A percentile compares a stretch with the other conserved stretches of the same genome.
These are phyloP conservation scores for Rehmannia glutinosa DNA, from an alignment of 257 asterid species.

Conservation along the genomic window DNA sequence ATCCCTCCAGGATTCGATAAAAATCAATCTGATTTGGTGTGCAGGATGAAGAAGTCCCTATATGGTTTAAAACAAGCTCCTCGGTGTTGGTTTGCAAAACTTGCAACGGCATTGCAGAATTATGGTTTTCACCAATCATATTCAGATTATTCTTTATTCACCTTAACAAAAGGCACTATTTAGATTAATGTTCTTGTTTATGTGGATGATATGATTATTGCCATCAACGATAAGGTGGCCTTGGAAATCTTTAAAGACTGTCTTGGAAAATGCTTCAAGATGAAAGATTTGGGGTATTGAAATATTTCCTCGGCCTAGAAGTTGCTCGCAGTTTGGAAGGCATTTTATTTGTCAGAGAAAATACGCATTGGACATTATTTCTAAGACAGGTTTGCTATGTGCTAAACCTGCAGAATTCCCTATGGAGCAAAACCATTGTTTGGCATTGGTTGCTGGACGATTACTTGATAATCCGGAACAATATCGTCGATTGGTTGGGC, in stretches of 20 bases:
- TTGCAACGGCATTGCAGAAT: neutral
- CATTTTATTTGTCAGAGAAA: neutral
- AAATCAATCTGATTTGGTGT: no score
- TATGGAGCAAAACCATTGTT: neutral
- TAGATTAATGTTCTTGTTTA: no score
- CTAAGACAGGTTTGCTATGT: neutral
- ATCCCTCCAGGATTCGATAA: no score
- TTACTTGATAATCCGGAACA: neutral
- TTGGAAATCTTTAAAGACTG: neutral
- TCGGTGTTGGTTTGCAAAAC: neutral
- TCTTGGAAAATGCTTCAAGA: neutral
- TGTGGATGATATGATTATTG: neutral
- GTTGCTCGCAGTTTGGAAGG: neutral
- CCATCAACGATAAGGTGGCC: neutral
- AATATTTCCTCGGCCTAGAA: neutral
- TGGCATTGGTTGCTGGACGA: neutral
- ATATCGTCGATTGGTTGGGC: neutral
- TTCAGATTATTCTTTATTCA: neutral
- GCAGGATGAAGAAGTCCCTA: neutral
- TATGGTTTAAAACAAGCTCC: neutral
- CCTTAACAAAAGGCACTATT: neutral
- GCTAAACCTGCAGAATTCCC: neutral
- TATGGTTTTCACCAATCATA: neutral
- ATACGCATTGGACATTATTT: slow-evolving; percentile 1
- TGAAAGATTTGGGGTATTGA: neutral